phyloP scores from a whole-genome alignment of 2,329 filamentous ascomycete genomes.

The Cercospora zeina region DNA sequence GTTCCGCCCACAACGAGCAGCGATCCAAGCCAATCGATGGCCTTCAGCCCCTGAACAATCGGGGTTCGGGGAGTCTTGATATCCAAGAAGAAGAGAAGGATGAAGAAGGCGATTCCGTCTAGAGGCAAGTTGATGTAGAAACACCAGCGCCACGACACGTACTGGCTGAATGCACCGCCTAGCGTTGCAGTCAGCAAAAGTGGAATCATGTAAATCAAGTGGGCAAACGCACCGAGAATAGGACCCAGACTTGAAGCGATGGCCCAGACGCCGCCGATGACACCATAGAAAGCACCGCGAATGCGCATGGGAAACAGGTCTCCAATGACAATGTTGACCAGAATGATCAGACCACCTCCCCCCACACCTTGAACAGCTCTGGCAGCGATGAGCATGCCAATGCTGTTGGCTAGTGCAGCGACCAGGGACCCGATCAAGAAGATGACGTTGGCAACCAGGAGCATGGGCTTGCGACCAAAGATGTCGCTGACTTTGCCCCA shows the following conservation, averaged over 20 bases:
- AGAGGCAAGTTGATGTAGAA: conserved; percentile 66
- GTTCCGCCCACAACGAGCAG: conserved; percentile 71
- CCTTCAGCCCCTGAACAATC: conserved; percentile 61
- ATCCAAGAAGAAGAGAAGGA: conserved; percentile 64
- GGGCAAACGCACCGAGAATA: conserved; percentile 48
- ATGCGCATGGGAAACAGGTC: conserved; percentile 59
- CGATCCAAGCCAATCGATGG: conserved; percentile 67
- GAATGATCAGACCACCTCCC: conserved; percentile 62
- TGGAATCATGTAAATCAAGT: conserved; percentile 49
- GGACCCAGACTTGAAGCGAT: conserved; percentile 66
- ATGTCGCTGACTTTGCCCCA: conserved; percentile 53
- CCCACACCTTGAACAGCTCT: conserved; percentile 64
- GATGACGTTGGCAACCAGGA: conserved; percentile 59
- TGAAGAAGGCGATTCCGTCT: conserved; percentile 59
- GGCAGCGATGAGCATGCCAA: conserved; percentile 63
- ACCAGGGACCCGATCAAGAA: conserved; percentile 61
- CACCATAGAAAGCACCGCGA: conserved; percentile 62
- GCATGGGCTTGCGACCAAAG: conserved; percentile 59
- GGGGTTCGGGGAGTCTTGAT: conserved; percentile 67
- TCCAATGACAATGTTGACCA: conserved; percentile 64
- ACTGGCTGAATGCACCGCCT: conserved; percentile 65
- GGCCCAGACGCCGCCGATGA: conserved; percentile 67
- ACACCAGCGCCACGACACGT: conserved; percentile 64
- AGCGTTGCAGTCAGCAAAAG: conserved; percentile 38
- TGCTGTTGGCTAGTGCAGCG: conserved; percentile 58